Conservation (phyloP, 805 yeast genomes). For the Candida corydali region DNA sequence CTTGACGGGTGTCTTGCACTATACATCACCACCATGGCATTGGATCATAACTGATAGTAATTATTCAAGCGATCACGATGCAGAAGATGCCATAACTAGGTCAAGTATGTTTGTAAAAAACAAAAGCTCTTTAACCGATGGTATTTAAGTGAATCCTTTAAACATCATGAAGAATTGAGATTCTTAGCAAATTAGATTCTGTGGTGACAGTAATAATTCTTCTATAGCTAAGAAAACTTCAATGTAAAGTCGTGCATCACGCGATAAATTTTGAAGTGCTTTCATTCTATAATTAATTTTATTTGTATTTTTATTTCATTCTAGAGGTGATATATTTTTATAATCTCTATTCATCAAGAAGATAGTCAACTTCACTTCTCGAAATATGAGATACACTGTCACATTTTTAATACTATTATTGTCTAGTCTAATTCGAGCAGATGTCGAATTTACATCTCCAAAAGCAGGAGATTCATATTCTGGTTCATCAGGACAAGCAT, state of each 20-base stretch:
- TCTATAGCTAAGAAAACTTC: background rate
- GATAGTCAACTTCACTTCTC: too few species aligned
- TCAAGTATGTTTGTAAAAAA: too few species aligned
- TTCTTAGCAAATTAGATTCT: too few species aligned
- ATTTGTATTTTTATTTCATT: background rate
- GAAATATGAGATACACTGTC: background rate
- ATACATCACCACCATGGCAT: background rate
- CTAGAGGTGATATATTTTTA: background rate
- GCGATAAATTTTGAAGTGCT: background rate
- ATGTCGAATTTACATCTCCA: slow-evolving; percentile 45
- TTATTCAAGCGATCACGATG: too few species aligned
- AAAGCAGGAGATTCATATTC: slow-evolving; percentile 32
- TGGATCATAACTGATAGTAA: background rate
- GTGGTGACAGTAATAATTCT: too few species aligned
- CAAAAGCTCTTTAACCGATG: too few species aligned
- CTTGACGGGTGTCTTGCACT: background rate
- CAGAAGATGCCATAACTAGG: too few species aligned
- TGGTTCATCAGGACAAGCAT: slow-evolving; percentile 34
- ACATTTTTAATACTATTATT: slow-evolving; percentile 3
- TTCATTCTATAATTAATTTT: background rate
- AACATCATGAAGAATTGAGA: too few species aligned
- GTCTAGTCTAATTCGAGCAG: slow-evolving; percentile 27
- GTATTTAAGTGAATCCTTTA: too few species aligned
- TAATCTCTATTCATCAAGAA: too few species aligned
- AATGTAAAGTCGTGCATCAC: background rate